These are phyloP conservation scores for Syncephalis plumigaleata DNA, from an alignment of 371 early-diverging fungal species.

Conservation along the genomic window DNA sequence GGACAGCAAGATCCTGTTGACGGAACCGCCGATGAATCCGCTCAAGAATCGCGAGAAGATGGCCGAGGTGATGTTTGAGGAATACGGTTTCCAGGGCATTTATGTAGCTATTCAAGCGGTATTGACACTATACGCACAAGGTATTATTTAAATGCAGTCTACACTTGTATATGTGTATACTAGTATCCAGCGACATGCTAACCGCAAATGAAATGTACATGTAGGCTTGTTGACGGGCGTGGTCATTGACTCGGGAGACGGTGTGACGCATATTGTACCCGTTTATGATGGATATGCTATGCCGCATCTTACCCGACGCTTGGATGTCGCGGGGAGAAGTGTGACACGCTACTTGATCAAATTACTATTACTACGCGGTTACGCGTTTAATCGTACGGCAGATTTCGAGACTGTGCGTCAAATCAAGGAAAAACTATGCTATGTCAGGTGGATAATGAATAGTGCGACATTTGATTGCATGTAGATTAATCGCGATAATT, in stretches of 20 bases:
- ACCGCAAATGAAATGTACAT: too few relatives aligned
- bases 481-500: background rate
- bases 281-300: conserved; percentile 90
- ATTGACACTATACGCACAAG: conserved; percentile 92
- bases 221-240: conserved; percentile 85
- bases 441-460: conserved; percentile 51
- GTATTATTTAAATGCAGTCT: conserved; percentile 15
- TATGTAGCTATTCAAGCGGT: conserved; percentile 97
- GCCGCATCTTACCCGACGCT: conserved; percentile 75
- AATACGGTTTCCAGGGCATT: conserved; percentile 81
- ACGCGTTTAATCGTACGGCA: conserved; percentile 91
- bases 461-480: background rate
- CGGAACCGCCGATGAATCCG: conserved; percentile 95
- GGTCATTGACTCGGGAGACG: conserved; percentile 94
- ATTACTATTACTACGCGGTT: conserved; percentile 80
- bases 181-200: background rate
- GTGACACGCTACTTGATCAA: conserved; percentile 94
- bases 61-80: conserved; percentile 91
- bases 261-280: conserved; percentile 96
- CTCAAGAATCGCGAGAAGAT: conserved; percentile 79
- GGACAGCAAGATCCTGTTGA: conserved; percentile 83
- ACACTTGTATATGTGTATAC: too few relatives aligned
- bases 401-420: conserved; percentile 96
- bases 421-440: conserved; percentile 94
- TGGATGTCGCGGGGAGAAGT: conserved; percentile 93